Conservation (phyloP, 129 eudicot species). For the Logfia minima region DNA sequence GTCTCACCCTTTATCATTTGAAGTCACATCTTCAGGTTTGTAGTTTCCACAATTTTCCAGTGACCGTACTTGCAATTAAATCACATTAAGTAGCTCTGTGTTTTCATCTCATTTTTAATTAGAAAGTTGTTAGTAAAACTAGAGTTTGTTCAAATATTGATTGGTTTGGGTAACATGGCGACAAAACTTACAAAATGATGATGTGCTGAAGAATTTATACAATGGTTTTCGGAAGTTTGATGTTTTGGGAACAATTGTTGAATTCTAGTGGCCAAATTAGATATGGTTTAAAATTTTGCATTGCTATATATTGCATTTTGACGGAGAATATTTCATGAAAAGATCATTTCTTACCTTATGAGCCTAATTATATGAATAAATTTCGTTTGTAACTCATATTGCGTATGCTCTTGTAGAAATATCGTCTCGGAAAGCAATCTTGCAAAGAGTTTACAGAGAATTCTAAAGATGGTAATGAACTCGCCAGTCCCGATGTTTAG, state of each 20-base stretch:
- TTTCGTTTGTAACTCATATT: constrained; percentile 3
- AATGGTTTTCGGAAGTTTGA: background rate
- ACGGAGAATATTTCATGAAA: background rate
- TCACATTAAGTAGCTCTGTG: too few relatives aligned
- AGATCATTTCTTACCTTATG: background rate
- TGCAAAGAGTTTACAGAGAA: constrained; percentile 72
- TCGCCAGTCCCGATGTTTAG: background rate
- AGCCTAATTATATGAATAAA: background rate
- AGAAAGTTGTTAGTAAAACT: background rate
- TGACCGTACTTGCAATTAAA: background rate
- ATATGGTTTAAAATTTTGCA: background rate
- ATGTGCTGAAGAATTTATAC: background rate
- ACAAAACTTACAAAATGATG: background rate
- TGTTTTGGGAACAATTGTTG: background rate
- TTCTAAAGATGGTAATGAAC: constrained; percentile 74
- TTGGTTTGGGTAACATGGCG: background rate
- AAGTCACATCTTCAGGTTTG: constrained; percentile 92
- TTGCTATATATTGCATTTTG: background rate
- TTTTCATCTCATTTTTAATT: background rate
- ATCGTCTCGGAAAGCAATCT: constrained; percentile 81
- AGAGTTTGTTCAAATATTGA: background rate
- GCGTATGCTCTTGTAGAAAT: constrained; percentile 52
- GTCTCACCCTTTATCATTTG: constrained; percentile 81
- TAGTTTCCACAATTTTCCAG: constrained; percentile 1
- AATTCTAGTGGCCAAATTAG: background rate